Conservation (phyloP, 2,329 filamentous ascomycete genomes). For the Cladosporium sp. region DNA sequence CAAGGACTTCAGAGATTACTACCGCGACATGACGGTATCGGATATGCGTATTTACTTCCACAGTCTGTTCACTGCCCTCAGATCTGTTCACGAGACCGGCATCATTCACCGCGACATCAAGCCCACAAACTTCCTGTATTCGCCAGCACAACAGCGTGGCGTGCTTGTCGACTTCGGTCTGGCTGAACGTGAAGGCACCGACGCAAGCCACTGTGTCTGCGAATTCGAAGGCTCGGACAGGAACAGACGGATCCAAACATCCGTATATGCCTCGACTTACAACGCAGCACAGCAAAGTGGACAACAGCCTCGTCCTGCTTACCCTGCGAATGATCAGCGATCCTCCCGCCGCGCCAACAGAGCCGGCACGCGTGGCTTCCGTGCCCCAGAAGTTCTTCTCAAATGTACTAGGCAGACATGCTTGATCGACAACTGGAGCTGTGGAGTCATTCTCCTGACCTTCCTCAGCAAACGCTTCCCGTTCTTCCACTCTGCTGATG, state of each 20-base stretch:
- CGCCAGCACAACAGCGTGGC: constrained; percentile 74
- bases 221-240: constrained; percentile 65
- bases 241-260: constrained; percentile 58
- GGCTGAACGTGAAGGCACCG: constrained; percentile 72
- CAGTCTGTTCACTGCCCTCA: constrained; percentile 82
- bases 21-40: constrained; percentile 79
- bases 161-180: constrained; percentile 99
- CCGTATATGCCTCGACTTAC: constrained; percentile 60
- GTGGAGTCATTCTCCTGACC: constrained; percentile 94
- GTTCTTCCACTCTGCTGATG: constrained; percentile 98
- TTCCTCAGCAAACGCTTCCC: constrained; percentile 90
- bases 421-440: constrained; percentile 94
- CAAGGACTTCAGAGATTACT: constrained; percentile 92
- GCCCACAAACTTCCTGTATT: constrained; percentile 95
- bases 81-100: constrained; percentile 76
- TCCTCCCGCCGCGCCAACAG: constrained; percentile 89
- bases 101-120: constrained; percentile 72
- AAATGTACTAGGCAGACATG: constrained; percentile 96
- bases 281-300: constrained; percentile 28
- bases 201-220: constrained; percentile 81
- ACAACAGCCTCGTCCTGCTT: constrained; percentile 57
- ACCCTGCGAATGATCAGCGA: constrained; percentile 86
- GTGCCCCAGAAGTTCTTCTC: constrained; percentile 92
- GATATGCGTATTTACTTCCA: constrained; percentile 91
- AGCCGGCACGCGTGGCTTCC: constrained; percentile 91